Conservation (phyloP, 306 rosid species). For the Pterocarpus santalinus region DNA sequence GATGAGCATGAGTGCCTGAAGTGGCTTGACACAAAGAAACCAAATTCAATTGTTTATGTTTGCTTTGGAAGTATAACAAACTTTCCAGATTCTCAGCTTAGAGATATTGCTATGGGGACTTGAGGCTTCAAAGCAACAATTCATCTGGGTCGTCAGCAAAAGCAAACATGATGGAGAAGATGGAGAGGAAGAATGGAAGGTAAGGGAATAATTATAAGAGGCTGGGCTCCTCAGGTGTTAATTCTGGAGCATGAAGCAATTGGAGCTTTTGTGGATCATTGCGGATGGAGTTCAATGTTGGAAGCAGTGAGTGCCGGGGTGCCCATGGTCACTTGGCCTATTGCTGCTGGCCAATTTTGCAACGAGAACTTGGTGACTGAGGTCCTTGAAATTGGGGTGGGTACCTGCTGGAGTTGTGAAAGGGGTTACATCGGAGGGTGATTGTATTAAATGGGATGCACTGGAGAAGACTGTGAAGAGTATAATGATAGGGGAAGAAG, state of each 20-base stretch:
- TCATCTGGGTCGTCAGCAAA: constrained; percentile 59
- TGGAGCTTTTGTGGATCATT: constrained; percentile 58
- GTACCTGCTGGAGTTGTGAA: constrained; percentile 44
- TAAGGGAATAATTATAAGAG: no score
- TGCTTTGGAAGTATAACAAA: constrained; percentile 57
- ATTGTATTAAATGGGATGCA: constrained; percentile 11
- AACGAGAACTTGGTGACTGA: constrained; percentile 54
- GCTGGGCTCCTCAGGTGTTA: constrained; percentile 49
- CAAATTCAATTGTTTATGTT: constrained; percentile 57
- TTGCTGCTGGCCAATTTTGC: constrained; percentile 49
- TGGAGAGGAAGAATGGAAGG: constrained; percentile 45
- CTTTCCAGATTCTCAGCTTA: constrained; percentile 56
- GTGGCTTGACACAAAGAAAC: constrained; percentile 54
- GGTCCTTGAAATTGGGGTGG: constrained; percentile 41
- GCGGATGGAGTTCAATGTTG: constrained; percentile 65
- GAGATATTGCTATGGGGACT: constrained; percentile 66
- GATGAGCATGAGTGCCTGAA: constrained; percentile 41
- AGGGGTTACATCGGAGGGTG: neutral
- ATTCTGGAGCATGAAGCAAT: constrained; percentile 53
- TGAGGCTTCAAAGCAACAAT: constrained; percentile 57
- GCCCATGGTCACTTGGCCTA: constrained; percentile 63
- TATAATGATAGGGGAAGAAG: constrained; percentile 48
- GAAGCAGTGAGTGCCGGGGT: constrained; percentile 56
- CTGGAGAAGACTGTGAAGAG: constrained; percentile 42
- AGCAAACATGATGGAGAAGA: constrained; percentile 6